Percentiles rank a stretch among this genome's conserved stretches.
phyloP scores from a whole-genome alignment of 192 early-diverging fungal species.

The Glomus cerebriforme region DNA sequence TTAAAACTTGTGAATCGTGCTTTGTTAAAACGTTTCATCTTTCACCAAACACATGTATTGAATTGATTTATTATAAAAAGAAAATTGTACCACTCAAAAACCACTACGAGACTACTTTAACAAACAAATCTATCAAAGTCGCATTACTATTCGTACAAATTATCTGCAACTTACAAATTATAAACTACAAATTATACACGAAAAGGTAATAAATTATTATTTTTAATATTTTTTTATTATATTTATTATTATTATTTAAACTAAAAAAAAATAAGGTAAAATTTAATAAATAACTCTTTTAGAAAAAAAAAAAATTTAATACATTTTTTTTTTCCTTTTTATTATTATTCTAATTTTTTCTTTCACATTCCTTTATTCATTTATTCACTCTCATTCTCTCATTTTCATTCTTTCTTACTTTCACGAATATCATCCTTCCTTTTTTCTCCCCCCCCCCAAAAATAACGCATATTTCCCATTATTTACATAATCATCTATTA shows the following conservation, averaged over 20 bases:
- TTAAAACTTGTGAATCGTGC: too few species aligned
- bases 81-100: not conserved
- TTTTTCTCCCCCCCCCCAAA: too few species aligned
- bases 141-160: not conserved
- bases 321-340: too few species aligned
- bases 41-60: not conserved
- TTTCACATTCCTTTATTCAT: not conserved
- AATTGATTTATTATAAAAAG: not conserved
- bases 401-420: not conserved
- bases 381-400: not conserved
- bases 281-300: not conserved
- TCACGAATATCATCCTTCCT: not conserved
- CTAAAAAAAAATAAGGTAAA: too few species aligned
- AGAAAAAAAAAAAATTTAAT: too few species aligned
- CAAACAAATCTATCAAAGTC: not conserved
- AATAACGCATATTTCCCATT: not conserved
- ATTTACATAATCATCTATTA: not conserved
- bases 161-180: not conserved
- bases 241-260: too few species aligned
- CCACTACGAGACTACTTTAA: not conserved
- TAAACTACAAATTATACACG: not conserved
- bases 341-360: not conserved
- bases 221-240: not conserved
- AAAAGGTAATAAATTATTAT: not conserved
- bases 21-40: too few species aligned